These are phyloP conservation scores for Conringia planisiliqua DNA, from an alignment of 345 rosid genomes.

Conservation along the genomic window DNA sequence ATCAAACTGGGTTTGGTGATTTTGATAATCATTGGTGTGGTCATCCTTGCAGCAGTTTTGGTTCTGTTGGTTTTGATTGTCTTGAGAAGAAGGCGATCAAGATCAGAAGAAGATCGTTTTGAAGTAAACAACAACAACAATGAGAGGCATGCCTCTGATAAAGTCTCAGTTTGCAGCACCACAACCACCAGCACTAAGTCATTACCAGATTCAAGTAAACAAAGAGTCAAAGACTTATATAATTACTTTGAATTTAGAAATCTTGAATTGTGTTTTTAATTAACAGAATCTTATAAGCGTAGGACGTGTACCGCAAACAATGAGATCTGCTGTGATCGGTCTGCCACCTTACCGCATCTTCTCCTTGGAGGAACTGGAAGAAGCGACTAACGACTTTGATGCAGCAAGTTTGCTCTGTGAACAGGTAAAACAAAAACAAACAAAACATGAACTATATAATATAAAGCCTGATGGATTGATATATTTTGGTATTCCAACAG, in stretches of 20 bases:
- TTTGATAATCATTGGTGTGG: conserved; percentile 55
- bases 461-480: neutral
- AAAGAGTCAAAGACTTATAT: neutral
- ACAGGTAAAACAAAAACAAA: conserved; percentile 29
- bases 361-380: conserved; percentile 78
- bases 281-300: conserved; percentile 7
- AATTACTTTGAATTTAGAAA: neutral
- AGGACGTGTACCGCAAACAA: conserved; percentile 83
- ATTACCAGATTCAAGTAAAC: conserved; percentile 56
- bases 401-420: conserved; percentile 53
- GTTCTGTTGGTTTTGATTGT: conserved; percentile 44
- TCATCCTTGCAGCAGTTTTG: conserved; percentile 39
- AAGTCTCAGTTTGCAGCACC: conserved; percentile 46
- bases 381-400: conserved; percentile 76
- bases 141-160: conserved; percentile 42
- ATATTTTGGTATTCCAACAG: conserved; percentile 34
- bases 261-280: neutral
- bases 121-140: conserved; percentile 36
- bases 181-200: conserved; percentile 46
- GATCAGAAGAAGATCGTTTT: conserved; percentile 27
- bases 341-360: conserved; percentile 64
- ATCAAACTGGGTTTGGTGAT: conserved; percentile 50
- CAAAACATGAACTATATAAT: neutral
- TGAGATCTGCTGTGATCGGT: conserved; percentile 82
- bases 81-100: conserved; percentile 43